Conservation (phyloP, 495 filamentous ascomycete species). For the Jackrogersella multiformis region DNA sequence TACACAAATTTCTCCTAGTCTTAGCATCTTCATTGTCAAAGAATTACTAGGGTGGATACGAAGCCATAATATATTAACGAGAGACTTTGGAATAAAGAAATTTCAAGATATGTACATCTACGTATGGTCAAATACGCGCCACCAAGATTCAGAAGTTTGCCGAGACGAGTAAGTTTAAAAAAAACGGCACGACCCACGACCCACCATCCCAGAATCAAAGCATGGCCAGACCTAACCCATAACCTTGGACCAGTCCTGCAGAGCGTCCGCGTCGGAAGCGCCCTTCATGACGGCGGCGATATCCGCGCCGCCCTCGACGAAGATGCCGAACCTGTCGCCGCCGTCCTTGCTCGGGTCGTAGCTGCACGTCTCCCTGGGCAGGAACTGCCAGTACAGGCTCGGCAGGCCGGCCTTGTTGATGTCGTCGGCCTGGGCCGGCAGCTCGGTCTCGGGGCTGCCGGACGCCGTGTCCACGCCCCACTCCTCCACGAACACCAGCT, state of each 20-base stretch:
- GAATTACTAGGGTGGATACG: too few species aligned
- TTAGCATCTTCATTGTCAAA: too few species aligned
- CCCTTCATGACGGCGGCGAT: constrained; percentile 36
- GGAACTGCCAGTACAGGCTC: constrained; percentile 43
- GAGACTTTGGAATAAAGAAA: constrained; percentile 13
- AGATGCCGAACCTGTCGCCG: constrained; percentile 35
- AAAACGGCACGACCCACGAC: too few species aligned
- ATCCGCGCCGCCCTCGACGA: constrained; percentile 29
- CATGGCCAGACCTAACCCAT: constrained; percentile 9
- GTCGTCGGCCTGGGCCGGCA: constrained; percentile 39
- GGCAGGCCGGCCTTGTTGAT: constrained; percentile 38
- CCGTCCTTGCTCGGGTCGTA: constrained; percentile 31
- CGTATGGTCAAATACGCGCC: neutral
- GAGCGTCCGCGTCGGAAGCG: constrained; percentile 18
- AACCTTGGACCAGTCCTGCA: constrained; percentile 37
- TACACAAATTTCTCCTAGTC: neutral
- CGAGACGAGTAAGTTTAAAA: neutral
- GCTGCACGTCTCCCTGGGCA: constrained; percentile 32
- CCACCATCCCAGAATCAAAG: neutral
- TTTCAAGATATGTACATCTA: constrained; percentile 8
- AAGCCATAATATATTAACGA: constrained; percentile 13
- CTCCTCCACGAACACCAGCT: constrained; percentile 45
- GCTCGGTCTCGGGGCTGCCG: constrained; percentile 29
- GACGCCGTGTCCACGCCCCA: constrained; percentile 41
- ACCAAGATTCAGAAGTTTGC: neutral